Percentiles rank a stretch among this genome's conserved stretches.
These are phyloP conservation scores for Zizania latifolia DNA, from an alignment of 176 grass and related monocot species.

Conservation along the genomic window DNA sequence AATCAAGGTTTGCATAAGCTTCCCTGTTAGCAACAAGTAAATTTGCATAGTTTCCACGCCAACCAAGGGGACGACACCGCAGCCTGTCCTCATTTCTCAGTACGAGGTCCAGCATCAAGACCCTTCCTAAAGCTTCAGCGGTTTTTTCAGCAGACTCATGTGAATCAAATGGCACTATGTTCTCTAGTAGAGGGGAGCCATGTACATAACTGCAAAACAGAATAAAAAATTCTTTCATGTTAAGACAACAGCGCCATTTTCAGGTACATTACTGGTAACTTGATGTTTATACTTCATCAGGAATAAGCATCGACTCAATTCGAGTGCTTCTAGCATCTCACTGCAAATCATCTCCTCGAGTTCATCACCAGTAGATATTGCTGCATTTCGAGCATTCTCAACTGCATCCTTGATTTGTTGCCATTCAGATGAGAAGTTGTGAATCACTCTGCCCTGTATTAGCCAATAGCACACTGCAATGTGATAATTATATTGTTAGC, in stretches of 20 bases:
- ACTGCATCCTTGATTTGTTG: constrained; percentile 84
- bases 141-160: constrained; percentile 61
- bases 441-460: constrained; percentile 73
- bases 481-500: neutral
- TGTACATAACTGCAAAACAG: constrained; percentile 83
- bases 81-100: constrained; percentile 93
- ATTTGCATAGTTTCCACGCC: constrained; percentile 95
- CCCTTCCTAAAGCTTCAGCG: constrained; percentile 79
- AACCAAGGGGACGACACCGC: constrained; percentile 73
- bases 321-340: constrained; percentile 82
- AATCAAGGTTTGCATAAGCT: constrained; percentile 67
- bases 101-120: constrained; percentile 82
- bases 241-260: constrained; percentile 5
- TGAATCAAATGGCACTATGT: constrained; percentile 54
- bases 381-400: constrained; percentile 52
- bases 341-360: constrained; percentile 62
- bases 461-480: constrained; percentile 23
- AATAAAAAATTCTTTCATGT: constrained; percentile 5
- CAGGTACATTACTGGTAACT: constrained; percentile 12
- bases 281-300: constrained; percentile 76
- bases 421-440: constrained; percentile 80
- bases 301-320: constrained; percentile 82
- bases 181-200: constrained; percentile 75
- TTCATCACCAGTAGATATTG: constrained; percentile 51
- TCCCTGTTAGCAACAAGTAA: constrained; percentile 55